Base-by-base conservation (phyloP, 2,329 filamentous ascomycete species). In the Metarhizium robertsii region DNA sequence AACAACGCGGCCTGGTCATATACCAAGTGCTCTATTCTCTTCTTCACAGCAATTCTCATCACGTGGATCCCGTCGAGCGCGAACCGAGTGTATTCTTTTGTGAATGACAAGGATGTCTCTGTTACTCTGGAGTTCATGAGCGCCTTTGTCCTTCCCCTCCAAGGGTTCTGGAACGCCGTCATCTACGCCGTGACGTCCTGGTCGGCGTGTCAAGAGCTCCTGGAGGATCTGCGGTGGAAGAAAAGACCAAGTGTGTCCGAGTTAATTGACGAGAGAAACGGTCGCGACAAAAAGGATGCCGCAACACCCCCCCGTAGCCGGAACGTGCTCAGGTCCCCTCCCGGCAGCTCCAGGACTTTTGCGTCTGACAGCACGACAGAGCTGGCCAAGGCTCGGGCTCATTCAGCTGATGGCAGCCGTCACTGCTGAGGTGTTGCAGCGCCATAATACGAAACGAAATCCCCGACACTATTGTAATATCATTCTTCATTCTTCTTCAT, bases 81-180 rank as follows among this genome's bases (percentile, higher is more conserved):
- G 57, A 94, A 95, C 67, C 79, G 90, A 10, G 79, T 92, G 16
- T 91, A 87, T 69, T 83, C 83, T 3, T 75, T 91, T 16, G 75
- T 84, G 8, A 75, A 86, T 63, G 73, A 77, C 0, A 70, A 78
- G 30, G 57, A 76, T 4, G 70, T 78, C 0, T 78, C 75, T 7
- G 77, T 84, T 32, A 73, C 77, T 0, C 79, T 94, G 29, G 84
- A 89, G 62, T 83, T 87, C 60, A 80, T 85, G 60, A 85, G 86
- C 25, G 84, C 87, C 0, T 78, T 90, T 45, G 88, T 94, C 1
- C 77, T 95, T 8, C 89, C 90, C 0, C 77, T 91, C 0, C 90
- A 95, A 66, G 90, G 90, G 0, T 88, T 92, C 64, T 94, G 89
- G 88, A 95, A 95, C 67, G 81, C 85, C 18, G 69, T 88, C 56